phyloP scores from a whole-genome alignment of 345 rosid genomes.

The Zanthoxylum bungeanum region DNA sequence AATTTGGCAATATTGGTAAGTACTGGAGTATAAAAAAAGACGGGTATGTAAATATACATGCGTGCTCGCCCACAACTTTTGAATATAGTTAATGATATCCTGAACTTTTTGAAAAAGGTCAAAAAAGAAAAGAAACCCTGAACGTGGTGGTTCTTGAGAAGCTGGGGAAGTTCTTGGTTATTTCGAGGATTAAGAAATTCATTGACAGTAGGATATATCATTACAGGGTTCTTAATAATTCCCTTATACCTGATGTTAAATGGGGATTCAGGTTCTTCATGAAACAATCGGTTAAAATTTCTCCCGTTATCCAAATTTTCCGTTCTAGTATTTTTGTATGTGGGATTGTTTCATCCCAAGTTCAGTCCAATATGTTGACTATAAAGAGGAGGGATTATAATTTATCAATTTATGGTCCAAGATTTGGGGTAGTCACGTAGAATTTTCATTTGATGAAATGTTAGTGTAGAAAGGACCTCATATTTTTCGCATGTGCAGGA shows the following conservation, averaged over 20 bases:
- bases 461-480: not conserved
- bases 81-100: not conserved
- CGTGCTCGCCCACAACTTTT: no score
- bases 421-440: not conserved
- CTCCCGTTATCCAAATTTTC: not conserved
- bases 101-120: not conserved
- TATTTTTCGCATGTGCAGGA: constrained; percentile 46
- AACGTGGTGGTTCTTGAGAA: no score
- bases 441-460: not conserved
- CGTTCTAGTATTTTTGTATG: no score
- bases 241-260: no score
- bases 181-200: no score
- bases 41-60: no score
- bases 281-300: not conserved
- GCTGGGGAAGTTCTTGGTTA: no score
- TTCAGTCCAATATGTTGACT: no score
- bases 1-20: not conserved
- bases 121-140: not conserved
- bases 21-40: not conserved
- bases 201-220: no score
- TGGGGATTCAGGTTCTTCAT: no score
- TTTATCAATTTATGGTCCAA: not conserved
- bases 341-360: not conserved
- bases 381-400: not conserved
- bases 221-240: no score